Conservation (phyloP, 495 filamentous ascomycete genomes). For the Lasiosphaeris hirsuta region DNA sequence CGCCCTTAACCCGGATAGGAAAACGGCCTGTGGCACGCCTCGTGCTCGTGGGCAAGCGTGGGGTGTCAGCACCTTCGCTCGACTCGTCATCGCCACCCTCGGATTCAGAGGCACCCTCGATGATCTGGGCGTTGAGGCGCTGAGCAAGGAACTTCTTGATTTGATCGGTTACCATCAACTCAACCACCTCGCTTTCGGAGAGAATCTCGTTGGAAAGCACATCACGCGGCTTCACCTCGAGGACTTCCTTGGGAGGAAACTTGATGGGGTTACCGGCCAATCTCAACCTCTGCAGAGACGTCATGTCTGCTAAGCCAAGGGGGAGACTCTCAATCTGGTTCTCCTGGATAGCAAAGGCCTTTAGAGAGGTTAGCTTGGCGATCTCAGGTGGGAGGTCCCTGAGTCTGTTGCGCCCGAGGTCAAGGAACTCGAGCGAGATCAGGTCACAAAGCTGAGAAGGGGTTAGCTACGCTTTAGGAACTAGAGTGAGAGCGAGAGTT, state of each 20-base stretch:
- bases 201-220: slow-evolving; percentile 38
- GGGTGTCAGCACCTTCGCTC: slow-evolving; percentile 66
- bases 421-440: slow-evolving; percentile 82
- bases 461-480: slow-evolving; percentile 28
- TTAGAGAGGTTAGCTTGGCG: slow-evolving; percentile 63
- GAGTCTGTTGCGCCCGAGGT: slow-evolving; percentile 80
- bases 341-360: slow-evolving; percentile 71
- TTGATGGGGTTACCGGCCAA: slow-evolving; percentile 74
- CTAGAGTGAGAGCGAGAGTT: slow-evolving; percentile 32
- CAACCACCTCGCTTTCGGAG: slow-evolving; percentile 48
- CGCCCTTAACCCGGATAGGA: slow-evolving; percentile 68
- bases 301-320: slow-evolving; percentile 75
- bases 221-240: slow-evolving; percentile 41
- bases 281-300: slow-evolving; percentile 76
- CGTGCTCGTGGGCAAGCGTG: slow-evolving; percentile 60
- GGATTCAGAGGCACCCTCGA: slow-evolving; percentile 47
- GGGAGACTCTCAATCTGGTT: slow-evolving; percentile 82
- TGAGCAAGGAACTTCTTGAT: slow-evolving; percentile 71
- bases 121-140: slow-evolving; percentile 42
- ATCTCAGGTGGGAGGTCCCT: slow-evolving; percentile 71
- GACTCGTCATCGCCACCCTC: slow-evolving; percentile 52
- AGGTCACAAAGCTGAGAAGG: slow-evolving; percentile 60
- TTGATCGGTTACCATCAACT: slow-evolving; percentile 62
- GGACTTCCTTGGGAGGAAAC: slow-evolving; percentile 61
- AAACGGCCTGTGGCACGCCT: slow-evolving; percentile 72